Conservation (phyloP, 148 eudicot genomes). For the Rhododendron griersonianum region DNA sequence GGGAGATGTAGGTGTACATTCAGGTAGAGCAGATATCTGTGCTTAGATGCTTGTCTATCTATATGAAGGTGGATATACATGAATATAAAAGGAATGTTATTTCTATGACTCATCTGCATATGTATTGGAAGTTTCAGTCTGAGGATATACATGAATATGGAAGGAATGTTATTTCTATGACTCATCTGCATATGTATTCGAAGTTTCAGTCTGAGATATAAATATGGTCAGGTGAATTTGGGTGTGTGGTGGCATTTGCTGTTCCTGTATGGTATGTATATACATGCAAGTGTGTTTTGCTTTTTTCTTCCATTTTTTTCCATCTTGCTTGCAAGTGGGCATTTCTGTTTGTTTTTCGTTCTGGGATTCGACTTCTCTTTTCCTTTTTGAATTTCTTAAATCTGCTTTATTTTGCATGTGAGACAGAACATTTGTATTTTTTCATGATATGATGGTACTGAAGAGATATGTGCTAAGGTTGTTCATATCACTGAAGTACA, state of each 20-base stretch:
- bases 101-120: neutral
- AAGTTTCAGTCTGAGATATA: neutral
- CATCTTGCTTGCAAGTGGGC: neutral
- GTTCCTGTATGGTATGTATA: neutral
- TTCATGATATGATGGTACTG: constrained; percentile 38
- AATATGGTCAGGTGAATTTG: too few species aligned
- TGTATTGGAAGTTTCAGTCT: neutral
- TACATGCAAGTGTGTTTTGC: too few species aligned
- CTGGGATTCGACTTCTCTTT: neutral
- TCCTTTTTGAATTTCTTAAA: neutral
- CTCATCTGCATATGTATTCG: neutral
- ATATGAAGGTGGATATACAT: too few species aligned
- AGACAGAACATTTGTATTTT: neutral
- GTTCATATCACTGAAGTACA: constrained; percentile 13
- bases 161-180: neutral
- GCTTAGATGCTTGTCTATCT: neutral
- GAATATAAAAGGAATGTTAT: neutral
- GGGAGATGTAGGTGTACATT: neutral
- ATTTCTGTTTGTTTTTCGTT: neutral
- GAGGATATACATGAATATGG: neutral
- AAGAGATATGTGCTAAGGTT: constrained; percentile 55
- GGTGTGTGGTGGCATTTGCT: neutral
- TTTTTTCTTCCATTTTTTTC: neutral
- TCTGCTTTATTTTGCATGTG: constrained; percentile 1
- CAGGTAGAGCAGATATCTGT: neutral